Percentiles rank a stretch among this genome's conserved stretches.
phyloP scores from a whole-genome alignment of 169 alveolate species.

The Babesia sp. region DNA sequence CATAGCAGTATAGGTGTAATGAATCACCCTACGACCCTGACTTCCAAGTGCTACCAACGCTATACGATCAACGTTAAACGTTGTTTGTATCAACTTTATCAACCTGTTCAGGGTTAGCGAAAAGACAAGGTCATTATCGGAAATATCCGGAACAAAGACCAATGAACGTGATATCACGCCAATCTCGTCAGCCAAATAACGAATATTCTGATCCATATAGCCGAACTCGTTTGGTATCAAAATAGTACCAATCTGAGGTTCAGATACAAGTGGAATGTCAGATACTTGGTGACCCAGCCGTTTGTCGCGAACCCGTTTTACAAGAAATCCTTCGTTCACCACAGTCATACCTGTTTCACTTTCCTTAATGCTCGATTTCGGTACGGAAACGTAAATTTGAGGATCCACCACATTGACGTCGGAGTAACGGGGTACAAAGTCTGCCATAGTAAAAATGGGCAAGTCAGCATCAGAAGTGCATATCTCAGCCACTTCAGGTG shows the following conservation, averaged over 20 bases:
- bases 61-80: slow-evolving; percentile 52
- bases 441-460: slow-evolving; percentile 42
- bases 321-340: slow-evolving; percentile 20
- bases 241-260: slow-evolving; percentile 37
- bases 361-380: slow-evolving; percentile 35
- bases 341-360: slow-evolving; percentile 18
- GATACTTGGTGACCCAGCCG: slow-evolving; percentile 13
- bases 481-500: slow-evolving; percentile 6
- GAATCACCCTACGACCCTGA: slow-evolving; percentile 46
- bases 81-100: slow-evolving; percentile 51
- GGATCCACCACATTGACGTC: slow-evolving; percentile 37
- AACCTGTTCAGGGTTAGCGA: slow-evolving; percentile 36
- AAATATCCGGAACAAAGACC: slow-evolving; percentile 55
- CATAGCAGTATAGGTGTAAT: slow-evolving; percentile 47
- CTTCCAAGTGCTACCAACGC: slow-evolving; percentile 52
- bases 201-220: slow-evolving; percentile 50
- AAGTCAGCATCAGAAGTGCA: slow-evolving; percentile 16
- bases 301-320: slow-evolving; percentile 29
- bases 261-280: slow-evolving; percentile 36
- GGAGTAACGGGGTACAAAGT: slow-evolving; percentile 19
- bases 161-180: slow-evolving; percentile 25
- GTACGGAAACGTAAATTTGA: slow-evolving; percentile 45
- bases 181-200: slow-evolving; percentile 61
- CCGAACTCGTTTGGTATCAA: slow-evolving; percentile 59
- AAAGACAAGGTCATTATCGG: slow-evolving; percentile 32